phyloP scores from a whole-genome alignment of 2,329 filamentous ascomycete genomes.

The Aspergillus uvarum region DNA sequence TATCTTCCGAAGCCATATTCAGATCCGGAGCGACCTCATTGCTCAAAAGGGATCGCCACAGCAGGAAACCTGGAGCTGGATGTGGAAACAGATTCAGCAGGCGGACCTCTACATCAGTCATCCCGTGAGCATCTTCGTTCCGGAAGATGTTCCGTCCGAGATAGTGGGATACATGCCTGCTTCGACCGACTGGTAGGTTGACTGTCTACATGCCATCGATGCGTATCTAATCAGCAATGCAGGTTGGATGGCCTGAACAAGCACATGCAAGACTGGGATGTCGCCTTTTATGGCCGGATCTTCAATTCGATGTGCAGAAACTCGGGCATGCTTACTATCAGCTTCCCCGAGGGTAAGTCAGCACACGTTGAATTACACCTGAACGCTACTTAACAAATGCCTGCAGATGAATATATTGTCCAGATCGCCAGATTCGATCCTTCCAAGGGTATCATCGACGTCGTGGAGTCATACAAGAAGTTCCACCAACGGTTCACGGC shows the following conservation, averaged over 20 bases:
- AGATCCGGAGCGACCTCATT: slow-evolving; percentile 73
- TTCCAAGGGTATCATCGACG: slow-evolving; percentile 76
- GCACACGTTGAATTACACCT: background rate
- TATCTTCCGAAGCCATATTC: slow-evolving; percentile 79
- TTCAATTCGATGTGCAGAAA: slow-evolving; percentile 64
- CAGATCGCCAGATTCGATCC: slow-evolving; percentile 83
- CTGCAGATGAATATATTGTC: slow-evolving; percentile 66
- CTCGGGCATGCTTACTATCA: slow-evolving; percentile 51
- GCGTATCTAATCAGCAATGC: background rate
- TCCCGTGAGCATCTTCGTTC: slow-evolving; percentile 74
- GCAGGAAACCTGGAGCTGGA: slow-evolving; percentile 70
- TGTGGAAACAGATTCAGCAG: slow-evolving; percentile 69
- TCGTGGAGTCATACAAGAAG: slow-evolving; percentile 72
- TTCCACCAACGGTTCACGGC: slow-evolving; percentile 62
- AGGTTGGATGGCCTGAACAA: slow-evolving; percentile 81
- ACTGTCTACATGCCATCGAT: background rate
- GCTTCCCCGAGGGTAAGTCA: slow-evolving; percentile 37
- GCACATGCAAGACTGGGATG: slow-evolving; percentile 66
- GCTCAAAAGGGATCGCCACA: slow-evolving; percentile 64
- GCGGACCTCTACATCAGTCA: slow-evolving; percentile 82
- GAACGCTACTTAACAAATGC: background rate
- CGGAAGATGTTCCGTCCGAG: slow-evolving; percentile 62
- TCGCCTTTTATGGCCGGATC: slow-evolving; percentile 70
- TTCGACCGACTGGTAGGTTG: slow-evolving; percentile 70
- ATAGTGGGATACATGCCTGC: slow-evolving; percentile 76